phyloP scores from a whole-genome alignment of 345 rosid species.

The Passiflora organensis region DNA sequence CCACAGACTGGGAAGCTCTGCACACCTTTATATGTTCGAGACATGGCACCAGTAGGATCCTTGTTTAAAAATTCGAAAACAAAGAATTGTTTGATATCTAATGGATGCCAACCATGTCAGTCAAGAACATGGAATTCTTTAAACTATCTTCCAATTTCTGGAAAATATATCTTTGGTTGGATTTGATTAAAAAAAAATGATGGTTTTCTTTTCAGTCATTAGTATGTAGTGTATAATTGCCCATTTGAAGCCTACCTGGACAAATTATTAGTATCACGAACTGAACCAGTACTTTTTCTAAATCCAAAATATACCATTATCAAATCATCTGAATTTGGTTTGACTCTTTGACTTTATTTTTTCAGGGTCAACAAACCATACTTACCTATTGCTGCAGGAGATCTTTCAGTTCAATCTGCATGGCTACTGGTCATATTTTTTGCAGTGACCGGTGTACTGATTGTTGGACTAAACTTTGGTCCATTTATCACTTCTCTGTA shows the following conservation, averaged over 20 bases:
- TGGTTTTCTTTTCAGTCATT: neutral
- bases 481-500: constrained; percentile 77
- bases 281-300: too few species aligned
- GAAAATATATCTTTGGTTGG: neutral
- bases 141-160: neutral
- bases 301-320: neutral
- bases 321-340: constrained; percentile 3
- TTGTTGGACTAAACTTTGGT: constrained; percentile 76
- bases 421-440: constrained; percentile 83
- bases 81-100: neutral
- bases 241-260: constrained; percentile 1
- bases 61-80: neutral
- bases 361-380: constrained; percentile 98
- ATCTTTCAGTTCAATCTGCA: constrained; percentile 84
- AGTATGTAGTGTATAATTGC: neutral
- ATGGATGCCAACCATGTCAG: neutral
- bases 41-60: neutral
- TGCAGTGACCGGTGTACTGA: constrained; percentile 62
- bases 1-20: too few species aligned
- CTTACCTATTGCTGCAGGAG: constrained; percentile 97
- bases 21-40: neutral
- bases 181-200: too few species aligned
- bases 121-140: neutral
- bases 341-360: constrained; percentile 13
- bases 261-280: constrained; percentile 3